Base-by-base conservation (phyloP, 2,329 filamentous ascomycete genomes). In the Claviceps africana region DNA sequence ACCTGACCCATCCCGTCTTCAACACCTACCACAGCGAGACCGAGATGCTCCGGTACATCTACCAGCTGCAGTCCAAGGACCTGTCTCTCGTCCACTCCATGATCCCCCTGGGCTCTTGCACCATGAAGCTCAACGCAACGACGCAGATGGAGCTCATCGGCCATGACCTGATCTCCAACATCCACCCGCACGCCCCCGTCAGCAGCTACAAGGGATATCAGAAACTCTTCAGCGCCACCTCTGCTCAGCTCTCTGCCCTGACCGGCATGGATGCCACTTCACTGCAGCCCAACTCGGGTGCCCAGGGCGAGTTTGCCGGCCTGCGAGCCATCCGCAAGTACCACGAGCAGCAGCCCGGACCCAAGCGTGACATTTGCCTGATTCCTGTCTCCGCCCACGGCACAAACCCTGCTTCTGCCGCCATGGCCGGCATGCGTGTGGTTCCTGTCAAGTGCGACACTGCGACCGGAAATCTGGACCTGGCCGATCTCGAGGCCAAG, bases 101-200 rank as follows among this genome's bases (percentile, higher is more conserved):
- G 91, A 97, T 97, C 55, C 89, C 91, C 2, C 79, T 97, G 1
- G 91, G 91, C 21, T 96, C 91, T 1, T 97, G 91, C 74, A 97
- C 91, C 15, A 97, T 97, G 91, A 97, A 97, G 75, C 81, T 96
- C 51, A 96, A 96, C 66, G 87, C 86, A 43, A 93, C 90, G 3
- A 87, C 87, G 0, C 88, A 96, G 72, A 96, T 97, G 91, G 78
- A 86, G 17, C 85, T 90, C 8, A 77, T 96, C 52, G 86, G 86
- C 1, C 84, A 82, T 70, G 81, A 83, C 1, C 80, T 83, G 48
- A 88, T 90, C 62, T 78, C 86, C 43, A 81, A 84, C 55, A 75
- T 95, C 35, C 91, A 97, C 69, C 91, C 91, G 0, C 88, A 89
- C 62, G 79, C 83, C 39, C 85, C 85, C 0, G 61, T 71, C 0